A percentile compares a stretch with the other conserved stretches of the same genome.
Conservation (phyloP, 164 flowering plant species). For the Kingdonia uniflora region DNA sequence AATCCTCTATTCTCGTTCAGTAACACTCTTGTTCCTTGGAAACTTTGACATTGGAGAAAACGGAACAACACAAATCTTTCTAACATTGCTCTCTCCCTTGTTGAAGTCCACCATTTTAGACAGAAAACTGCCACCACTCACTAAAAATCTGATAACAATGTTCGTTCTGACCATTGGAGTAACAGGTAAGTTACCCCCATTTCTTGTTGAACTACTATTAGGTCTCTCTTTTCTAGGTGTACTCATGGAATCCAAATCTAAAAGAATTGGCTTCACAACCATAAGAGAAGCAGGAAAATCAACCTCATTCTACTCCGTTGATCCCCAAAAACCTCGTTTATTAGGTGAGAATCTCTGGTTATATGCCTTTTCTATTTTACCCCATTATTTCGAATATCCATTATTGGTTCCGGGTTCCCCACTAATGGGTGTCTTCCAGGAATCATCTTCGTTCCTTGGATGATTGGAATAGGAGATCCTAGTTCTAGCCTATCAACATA, state of each 20-base stretch:
- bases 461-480: slow-evolving; percentile 78
- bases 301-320: slow-evolving; percentile 16
- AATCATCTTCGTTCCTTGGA: slow-evolving; percentile 64
- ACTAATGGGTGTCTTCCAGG: slow-evolving; percentile 89
- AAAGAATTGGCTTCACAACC: slow-evolving; percentile 47
- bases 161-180: too few relatives aligned
- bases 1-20: too few relatives aligned
- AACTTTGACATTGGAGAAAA: too few relatives aligned
- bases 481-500: slow-evolving; percentile 81
- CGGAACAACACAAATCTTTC: too few relatives aligned
- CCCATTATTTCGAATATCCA: slow-evolving; percentile 55
- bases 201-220: too few relatives aligned
- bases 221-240: slow-evolving; percentile 53
- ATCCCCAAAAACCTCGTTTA: slow-evolving; percentile 73
- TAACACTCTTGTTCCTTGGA: too few relatives aligned
- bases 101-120: too few relatives aligned
- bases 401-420: slow-evolving; percentile 84
- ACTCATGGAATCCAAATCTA: slow-evolving; percentile 55
- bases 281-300: slow-evolving; percentile 33
- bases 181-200: too few relatives aligned
- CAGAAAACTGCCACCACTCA: too few relatives aligned
- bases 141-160: too few relatives aligned
- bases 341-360: slow-evolving; percentile 15
- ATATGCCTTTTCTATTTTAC: slow-evolving; percentile 16
- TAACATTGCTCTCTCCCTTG: too few relatives aligned